phyloP scores from a whole-genome alignment of 2,329 filamentous ascomycete genomes.

The Pyrenochaeta sp. region DNA sequence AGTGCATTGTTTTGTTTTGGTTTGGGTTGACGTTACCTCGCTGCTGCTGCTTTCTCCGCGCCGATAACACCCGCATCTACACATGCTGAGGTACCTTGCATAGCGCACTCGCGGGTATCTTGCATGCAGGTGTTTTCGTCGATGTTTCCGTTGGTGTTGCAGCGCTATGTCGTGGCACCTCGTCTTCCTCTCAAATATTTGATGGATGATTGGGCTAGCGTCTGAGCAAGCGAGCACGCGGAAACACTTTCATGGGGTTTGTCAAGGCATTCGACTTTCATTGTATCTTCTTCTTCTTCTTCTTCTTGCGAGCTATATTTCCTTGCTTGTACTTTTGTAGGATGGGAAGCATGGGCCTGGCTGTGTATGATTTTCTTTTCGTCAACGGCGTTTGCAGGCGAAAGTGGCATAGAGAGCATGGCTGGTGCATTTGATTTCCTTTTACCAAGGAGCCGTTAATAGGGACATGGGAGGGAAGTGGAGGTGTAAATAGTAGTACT shows the following conservation, averaged over 20 bases:
- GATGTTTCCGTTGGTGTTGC: too few species aligned
- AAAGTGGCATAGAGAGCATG: too few species aligned
- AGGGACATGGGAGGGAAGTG: too few species aligned
- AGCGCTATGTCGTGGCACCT: background rate
- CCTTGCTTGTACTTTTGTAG: background rate
- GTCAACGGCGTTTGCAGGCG: too few species aligned
- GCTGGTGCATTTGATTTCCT: too few species aligned
- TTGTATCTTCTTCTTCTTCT: background rate
- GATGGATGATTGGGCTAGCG: background rate
- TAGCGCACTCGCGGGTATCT: too few species aligned
- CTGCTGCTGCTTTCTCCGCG: background rate
- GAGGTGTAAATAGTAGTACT: too few species aligned
- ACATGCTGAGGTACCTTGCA: background rate
- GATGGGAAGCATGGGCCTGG: too few species aligned
- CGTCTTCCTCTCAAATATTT: background rate
- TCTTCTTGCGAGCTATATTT: background rate
- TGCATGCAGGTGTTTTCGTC: background rate
- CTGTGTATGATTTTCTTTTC: too few species aligned
- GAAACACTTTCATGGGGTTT: background rate
- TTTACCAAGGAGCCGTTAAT: too few species aligned
- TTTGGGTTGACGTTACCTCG: background rate
- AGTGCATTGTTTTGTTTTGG: slow-evolving; percentile 2
- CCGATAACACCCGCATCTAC: too few species aligned
- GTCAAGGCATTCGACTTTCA: background rate
- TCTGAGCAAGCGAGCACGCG: background rate